Percentiles rank a stretch among this genome's conserved stretches.
Evolutionary conservation across 371 early-diverging fungal species (phyloP).

Genomic region (Rhizomucor miehei): DNA sequence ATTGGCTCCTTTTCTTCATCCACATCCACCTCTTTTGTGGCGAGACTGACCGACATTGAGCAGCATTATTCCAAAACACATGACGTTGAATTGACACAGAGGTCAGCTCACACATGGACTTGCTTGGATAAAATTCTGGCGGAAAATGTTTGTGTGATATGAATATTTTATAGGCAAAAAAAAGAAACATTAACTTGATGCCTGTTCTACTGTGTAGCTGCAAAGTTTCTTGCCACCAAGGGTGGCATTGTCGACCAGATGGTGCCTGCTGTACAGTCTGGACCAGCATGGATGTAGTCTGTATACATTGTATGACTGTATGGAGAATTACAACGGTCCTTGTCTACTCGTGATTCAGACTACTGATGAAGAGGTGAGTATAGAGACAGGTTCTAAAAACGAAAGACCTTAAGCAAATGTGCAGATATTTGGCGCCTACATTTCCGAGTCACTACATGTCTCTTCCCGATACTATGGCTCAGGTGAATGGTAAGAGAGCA

Average conservation of each 20-base stretch:
- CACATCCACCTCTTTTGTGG: not conserved
- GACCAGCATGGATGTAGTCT: slow-evolving; percentile 42
- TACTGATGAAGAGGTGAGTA: slow-evolving; percentile 50
- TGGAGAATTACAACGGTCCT: slow-evolving; percentile 16
- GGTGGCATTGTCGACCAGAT: slow-evolving; percentile 22
- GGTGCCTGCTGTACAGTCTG: slow-evolving; percentile 34
- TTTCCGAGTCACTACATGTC: slow-evolving; percentile 27
- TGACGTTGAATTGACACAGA: slow-evolving; percentile 6
- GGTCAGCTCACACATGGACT: slow-evolving; percentile 10
- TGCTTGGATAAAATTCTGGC: slow-evolving; percentile 24
- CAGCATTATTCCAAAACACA: not conserved
- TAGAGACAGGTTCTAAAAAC: slow-evolving; percentile 1
- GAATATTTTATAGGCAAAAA: not conserved
- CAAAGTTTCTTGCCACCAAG: slow-evolving; percentile 21
- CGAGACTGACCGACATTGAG: slow-evolving; percentile 1
- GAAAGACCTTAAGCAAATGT: not conserved
- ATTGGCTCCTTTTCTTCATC: slow-evolving; percentile 2
- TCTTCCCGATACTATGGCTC: slow-evolving; percentile 32
- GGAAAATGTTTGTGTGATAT: slow-evolving; percentile 16
- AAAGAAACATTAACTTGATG: slow-evolving; percentile 9
- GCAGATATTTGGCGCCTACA: slow-evolving; percentile 39
- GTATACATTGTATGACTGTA: slow-evolving; percentile 23
- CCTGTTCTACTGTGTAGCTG: slow-evolving; percentile 14
- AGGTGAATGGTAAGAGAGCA: slow-evolving; percentile 38
- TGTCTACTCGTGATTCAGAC: slow-evolving; percentile 32